Percentiles rank a stretch among this genome's conserved stretches.
These are phyloP conservation scores for Chaetomium fimeti DNA, from an alignment of 495 filamentous ascomycete species.

Conservation along the genomic window DNA sequence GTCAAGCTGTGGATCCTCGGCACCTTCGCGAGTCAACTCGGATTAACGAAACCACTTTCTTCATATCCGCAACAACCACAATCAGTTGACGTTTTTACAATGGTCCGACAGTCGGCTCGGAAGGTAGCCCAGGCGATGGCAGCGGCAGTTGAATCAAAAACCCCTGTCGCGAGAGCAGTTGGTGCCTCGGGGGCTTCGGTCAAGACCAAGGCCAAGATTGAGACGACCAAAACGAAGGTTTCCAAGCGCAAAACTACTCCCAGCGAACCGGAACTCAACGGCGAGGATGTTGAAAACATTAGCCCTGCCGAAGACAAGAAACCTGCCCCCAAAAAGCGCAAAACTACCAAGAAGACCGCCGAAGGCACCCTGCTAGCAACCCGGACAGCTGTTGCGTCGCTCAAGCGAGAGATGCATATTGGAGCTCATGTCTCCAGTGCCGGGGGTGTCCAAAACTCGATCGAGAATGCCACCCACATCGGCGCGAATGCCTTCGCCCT, in stretches of 20 bases:
- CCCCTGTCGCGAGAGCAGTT: background rate
- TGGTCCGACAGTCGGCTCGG: conserved; percentile 21
- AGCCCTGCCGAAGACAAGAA: conserved; percentile 28
- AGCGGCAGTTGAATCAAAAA: background rate
- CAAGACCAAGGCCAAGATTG: conserved; percentile 14
- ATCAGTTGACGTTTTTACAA: background rate
- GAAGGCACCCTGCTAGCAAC: conserved; percentile 60
- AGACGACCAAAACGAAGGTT: conserved; percentile 20
- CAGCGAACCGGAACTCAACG: conserved; percentile 28
- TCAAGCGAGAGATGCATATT: conserved; percentile 72
- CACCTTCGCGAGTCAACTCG: background rate
- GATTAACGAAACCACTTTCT: background rate
- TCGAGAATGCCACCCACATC: conserved; percentile 75
- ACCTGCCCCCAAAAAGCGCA: conserved; percentile 47
- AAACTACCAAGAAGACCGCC: conserved; percentile 46
- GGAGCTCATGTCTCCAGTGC: conserved; percentile 90
- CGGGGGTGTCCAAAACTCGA: conserved; percentile 86
- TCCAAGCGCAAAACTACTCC: conserved; percentile 41
- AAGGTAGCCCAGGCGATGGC: conserved; percentile 18
- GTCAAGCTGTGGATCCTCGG: background rate
- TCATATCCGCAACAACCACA: background rate
- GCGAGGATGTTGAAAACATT: conserved; percentile 26
- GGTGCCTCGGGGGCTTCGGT: conserved; percentile 12
- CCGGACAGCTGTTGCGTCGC: conserved; percentile 58
- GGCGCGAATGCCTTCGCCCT: conserved; percentile 91